Conservation (phyloP, 768 basidiomycete genomes). For the Tricholoma flavovirens region DNA sequence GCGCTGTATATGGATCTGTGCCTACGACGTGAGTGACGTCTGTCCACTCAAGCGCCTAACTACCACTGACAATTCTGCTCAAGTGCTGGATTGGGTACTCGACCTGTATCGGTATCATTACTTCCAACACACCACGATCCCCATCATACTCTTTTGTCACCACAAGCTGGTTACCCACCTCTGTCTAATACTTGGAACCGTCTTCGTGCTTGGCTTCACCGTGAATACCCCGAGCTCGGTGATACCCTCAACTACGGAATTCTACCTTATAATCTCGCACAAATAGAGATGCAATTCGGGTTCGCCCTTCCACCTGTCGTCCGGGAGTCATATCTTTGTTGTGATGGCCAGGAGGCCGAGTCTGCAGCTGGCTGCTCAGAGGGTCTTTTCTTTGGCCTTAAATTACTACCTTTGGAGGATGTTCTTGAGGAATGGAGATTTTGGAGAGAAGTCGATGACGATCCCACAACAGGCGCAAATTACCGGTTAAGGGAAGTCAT, state of each 20-base stretch:
- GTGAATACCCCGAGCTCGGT: constrained; percentile 89
- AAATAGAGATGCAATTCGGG: constrained; percentile 82
- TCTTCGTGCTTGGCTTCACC: constrained; percentile 71
- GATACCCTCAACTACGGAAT: constrained; percentile 95
- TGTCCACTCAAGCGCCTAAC: constrained; percentile 12
- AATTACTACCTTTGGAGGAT: constrained; percentile 87
- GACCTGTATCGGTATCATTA: constrained; percentile 45
- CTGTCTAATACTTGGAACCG: constrained; percentile 81
- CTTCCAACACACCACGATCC: constrained; percentile 64
- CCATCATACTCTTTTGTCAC: constrained; percentile 38
- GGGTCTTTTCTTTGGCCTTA: constrained; percentile 93
- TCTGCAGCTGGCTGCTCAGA: constrained; percentile 82
- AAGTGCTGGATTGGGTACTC: constrained; percentile 38
- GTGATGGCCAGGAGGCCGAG: constrained; percentile 93
- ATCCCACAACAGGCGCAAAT: constrained; percentile 82
- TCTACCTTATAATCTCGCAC: constrained; percentile 69
- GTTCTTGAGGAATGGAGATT: constrained; percentile 95
- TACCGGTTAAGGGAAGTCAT: constrained; percentile 63
- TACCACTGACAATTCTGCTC: not conserved
- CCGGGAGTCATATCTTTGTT: constrained; percentile 83
- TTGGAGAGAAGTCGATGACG: constrained; percentile 91
- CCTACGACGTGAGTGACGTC: constrained; percentile 45
- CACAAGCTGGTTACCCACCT: constrained; percentile 59
- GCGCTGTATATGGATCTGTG: constrained; percentile 54
- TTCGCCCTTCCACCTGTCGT: constrained; percentile 78